A percentile compares a stretch with the other conserved stretches of the same genome.
Evolutionary conservation across 2,329 filamentous ascomycete genomes (phyloP).

Genomic region (Davidsoniella virescens): DNA sequence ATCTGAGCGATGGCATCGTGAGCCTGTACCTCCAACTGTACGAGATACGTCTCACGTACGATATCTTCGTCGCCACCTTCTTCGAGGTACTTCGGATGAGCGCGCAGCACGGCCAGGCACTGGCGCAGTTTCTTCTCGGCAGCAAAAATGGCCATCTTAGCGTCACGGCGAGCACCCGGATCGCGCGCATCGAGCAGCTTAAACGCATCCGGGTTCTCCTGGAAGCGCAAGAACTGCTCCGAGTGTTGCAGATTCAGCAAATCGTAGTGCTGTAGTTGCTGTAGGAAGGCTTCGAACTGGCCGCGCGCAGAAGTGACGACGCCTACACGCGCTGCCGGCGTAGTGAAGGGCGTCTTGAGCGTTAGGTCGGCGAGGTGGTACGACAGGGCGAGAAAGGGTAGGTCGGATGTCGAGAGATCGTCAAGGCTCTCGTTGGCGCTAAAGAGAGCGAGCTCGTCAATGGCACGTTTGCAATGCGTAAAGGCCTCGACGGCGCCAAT

Average conservation of each 20-base stretch:
- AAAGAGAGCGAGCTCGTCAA: conserved; percentile 63
- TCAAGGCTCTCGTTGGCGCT: conserved; percentile 80
- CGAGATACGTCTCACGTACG: conserved; percentile 62
- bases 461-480: conserved; percentile 52
- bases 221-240: conserved; percentile 56
- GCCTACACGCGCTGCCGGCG: conserved; percentile 39
- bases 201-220: conserved; percentile 51
- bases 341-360: conserved; percentile 43
- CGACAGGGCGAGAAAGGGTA: conserved; percentile 70
- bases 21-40: conserved; percentile 54
- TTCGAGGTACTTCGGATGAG: conserved; percentile 36
- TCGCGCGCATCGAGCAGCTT: conserved; percentile 47
- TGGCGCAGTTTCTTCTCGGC: conserved; percentile 73
- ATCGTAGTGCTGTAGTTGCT: conserved; percentile 61
- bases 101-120: conserved; percentile 48
- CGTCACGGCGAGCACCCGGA: conserved; percentile 54
- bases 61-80: conserved; percentile 58
- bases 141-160: conserved; percentile 73
- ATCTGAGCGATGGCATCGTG: conserved; percentile 74
- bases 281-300: conserved; percentile 65
- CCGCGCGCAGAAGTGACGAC: conserved; percentile 48
- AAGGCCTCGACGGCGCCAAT: conserved; percentile 52
- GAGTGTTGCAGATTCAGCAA: conserved; percentile 49
- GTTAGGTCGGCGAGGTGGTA: conserved; percentile 68
- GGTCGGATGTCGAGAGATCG: conserved; percentile 67